Evolutionary conservation across 2,329 filamentous ascomycete genomes (phyloP).

Genomic region (Onygenales sp.): DNA sequence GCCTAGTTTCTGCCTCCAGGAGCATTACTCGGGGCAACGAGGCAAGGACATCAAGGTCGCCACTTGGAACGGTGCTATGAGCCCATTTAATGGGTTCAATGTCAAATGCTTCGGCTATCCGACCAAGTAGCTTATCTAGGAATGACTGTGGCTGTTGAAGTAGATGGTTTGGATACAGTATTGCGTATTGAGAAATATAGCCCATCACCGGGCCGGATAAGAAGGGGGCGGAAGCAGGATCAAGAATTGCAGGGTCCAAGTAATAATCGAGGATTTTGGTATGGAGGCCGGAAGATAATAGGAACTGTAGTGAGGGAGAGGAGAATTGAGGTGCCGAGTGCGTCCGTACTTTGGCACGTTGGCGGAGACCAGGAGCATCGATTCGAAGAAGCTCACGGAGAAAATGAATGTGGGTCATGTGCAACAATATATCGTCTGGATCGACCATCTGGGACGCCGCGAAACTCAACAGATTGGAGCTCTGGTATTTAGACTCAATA

Average conservation of each 20-base stretch:
- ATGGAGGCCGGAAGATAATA: conserved; percentile 43
- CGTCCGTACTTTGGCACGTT: conserved; percentile 16
- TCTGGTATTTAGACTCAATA: conserved; percentile 37
- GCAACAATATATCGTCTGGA: conserved; percentile 49
- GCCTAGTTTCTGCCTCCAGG: conserved; percentile 33
- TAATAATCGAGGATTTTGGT: conserved; percentile 41
- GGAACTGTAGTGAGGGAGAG: conserved; percentile 41
- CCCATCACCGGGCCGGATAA: conserved; percentile 46
- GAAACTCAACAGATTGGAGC: conserved; percentile 44
- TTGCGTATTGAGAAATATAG: conserved; percentile 49
- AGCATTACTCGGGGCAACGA: conserved; percentile 47
- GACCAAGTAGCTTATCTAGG: conserved; percentile 37
- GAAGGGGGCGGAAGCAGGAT: conserved; percentile 44
- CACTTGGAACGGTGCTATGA: conserved; percentile 43
- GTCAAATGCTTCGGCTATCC: conserved; percentile 37
- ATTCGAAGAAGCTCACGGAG: conserved; percentile 44
- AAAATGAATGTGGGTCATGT: conserved; percentile 50
- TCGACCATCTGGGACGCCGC: conserved; percentile 48
- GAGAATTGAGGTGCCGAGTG: conserved; percentile 29
- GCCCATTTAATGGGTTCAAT: conserved; percentile 42
- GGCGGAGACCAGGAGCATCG: conserved; percentile 24
- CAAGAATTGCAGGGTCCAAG: conserved; percentile 40
- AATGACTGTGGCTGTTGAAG: conserved; percentile 32
- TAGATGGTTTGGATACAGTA: conserved; percentile 46
- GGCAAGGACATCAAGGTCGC: conserved; percentile 49